Base-by-base conservation (phyloP, 2,329 filamentous ascomycete genomes). In the Hirsutella thompsonii region DNA sequence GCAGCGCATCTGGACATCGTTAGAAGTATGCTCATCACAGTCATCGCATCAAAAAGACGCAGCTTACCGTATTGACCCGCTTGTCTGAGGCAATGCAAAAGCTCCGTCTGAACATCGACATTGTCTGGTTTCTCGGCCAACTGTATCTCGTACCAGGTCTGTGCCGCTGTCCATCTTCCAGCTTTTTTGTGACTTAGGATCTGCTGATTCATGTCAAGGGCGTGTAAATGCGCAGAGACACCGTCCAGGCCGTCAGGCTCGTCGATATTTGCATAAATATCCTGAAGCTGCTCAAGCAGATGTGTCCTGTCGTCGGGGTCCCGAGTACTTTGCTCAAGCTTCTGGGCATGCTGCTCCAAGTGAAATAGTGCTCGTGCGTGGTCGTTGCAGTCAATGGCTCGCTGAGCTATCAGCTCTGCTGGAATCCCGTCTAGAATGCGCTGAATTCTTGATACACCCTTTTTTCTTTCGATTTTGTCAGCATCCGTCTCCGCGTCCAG, bases 241-340 rank as follows among this genome's bases (percentile, higher is more conserved):
- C 92, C 92, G 56, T 96, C 89, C 28, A 98, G 80, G 1, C 90
- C 89, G 59, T 99, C 92, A 0, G 92, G 93, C 52, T 99, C 92
- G 54, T 99, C 92, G 45, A 99, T 96, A 51, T 95, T 84, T 1
- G 87, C 86, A 59, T 98, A 99, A 16, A 98, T 94, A 40, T 90
- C 81, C 55, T 96, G 90, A 20, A 98, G 67, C 45, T 81, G 77
- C 49, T 87, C 77, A 44, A 93, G 74, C 4, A 92, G 69, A 20
- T 76, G 70, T 40, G 82, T 70, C n/a, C 73, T 64, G 19, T 77
- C 72, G 2, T 69, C 67, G 1, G 65, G 59, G 1, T 68, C 67
- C 20, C 64, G 55, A 28, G 64, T 63, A n/a, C 59, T 53, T 20
- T 64, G 62, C 23, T 69, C 62, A 41, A 68, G 58, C 44, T 70